phyloP scores from a whole-genome alignment of 768 basidiomycete genomes.

The Strobilomyces confusus region DNA sequence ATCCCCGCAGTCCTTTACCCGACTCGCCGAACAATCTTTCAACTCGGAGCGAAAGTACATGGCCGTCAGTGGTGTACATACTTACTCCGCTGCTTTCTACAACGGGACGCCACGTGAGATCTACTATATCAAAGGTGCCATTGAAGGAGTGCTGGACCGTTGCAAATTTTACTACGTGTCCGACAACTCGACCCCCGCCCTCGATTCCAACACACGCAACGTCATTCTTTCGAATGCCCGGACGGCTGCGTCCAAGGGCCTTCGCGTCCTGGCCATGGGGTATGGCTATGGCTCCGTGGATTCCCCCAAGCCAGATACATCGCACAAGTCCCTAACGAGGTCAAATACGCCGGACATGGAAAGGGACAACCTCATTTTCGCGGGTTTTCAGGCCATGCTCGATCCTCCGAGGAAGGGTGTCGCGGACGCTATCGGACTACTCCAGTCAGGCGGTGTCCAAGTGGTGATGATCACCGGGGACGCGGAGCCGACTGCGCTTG shows the following conservation, averaged over 20 bases:
- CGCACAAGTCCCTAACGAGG: slow-evolving; percentile 21
- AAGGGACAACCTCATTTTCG: slow-evolving; percentile 69
- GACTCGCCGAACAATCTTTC: slow-evolving; percentile 81
- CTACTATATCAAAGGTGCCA: slow-evolving; percentile 90
- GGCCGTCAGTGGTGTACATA: slow-evolving; percentile 78
- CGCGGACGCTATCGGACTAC: slow-evolving; percentile 76
- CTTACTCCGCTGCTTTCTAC: slow-evolving; percentile 26
- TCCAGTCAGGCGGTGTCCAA: slow-evolving; percentile 86
- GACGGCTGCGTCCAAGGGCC: slow-evolving; percentile 65
- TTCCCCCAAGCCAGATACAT: slow-evolving; percentile 21
- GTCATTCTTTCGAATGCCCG: slow-evolving; percentile 71
- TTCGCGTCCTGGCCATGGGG: slow-evolving; percentile 90
- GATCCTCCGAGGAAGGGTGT: slow-evolving; percentile 94
- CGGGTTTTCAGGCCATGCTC: slow-evolving; percentile 91
- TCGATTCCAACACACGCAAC: slow-evolving; percentile 65
- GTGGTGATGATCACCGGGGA: slow-evolving; percentile 99
- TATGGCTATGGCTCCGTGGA: slow-evolving; percentile 71
- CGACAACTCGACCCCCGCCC: slow-evolving; percentile 79
- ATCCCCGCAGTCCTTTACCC: slow-evolving; percentile 53
- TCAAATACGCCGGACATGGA: slow-evolving; percentile 35
- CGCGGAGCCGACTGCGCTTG: slow-evolving; percentile 83
- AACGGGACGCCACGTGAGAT: slow-evolving; percentile 53
- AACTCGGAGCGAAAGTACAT: slow-evolving; percentile 93
- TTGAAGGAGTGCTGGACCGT: slow-evolving; percentile 80
- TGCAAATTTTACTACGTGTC: slow-evolving; percentile 90